Evolutionary conservation across 2,329 filamentous ascomycete species (phyloP).

Genomic region (Aureobasidium sp.): DNA sequence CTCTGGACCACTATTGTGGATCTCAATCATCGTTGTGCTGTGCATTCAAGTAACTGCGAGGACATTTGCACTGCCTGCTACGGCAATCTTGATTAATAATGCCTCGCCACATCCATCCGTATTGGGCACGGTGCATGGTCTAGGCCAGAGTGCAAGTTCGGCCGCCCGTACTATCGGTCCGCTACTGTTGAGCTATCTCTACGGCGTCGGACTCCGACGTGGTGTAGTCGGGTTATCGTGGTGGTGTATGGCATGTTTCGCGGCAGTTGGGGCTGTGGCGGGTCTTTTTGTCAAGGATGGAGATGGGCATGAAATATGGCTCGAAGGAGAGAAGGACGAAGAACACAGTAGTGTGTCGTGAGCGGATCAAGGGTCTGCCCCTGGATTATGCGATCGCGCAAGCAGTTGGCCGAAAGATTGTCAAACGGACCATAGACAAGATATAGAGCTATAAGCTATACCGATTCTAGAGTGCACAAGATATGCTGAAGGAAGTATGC

Average conservation of each 20-base stretch:
- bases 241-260: conserved; percentile 50
- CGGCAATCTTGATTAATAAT: conserved; percentile 56
- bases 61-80: conserved; percentile 50
- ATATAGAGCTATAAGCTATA: not conserved
- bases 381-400: not conserved
- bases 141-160: conserved; percentile 51
- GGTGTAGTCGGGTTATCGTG: conserved; percentile 52
- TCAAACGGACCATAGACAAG: not conserved
- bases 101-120: conserved; percentile 50
- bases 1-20: conserved; percentile 37
- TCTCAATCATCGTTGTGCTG: conserved; percentile 35
- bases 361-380: not conserved
- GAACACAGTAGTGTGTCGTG: not conserved
- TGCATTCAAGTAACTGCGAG: conserved; percentile 40
- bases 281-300: conserved; percentile 57
- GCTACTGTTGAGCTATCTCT: conserved; percentile 45
- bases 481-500: too few species aligned
- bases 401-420: not conserved
- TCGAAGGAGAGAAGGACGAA: conserved; percentile 40
- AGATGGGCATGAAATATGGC: conserved; percentile 52
- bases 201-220: conserved; percentile 45
- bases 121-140: conserved; percentile 52
- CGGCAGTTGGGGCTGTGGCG: conserved; percentile 50
- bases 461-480: too few species aligned
- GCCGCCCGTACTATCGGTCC: conserved; percentile 50